Conservation (phyloP, 2,329 filamentous ascomycete genomes). For the Pleurostoma richardsiae region DNA sequence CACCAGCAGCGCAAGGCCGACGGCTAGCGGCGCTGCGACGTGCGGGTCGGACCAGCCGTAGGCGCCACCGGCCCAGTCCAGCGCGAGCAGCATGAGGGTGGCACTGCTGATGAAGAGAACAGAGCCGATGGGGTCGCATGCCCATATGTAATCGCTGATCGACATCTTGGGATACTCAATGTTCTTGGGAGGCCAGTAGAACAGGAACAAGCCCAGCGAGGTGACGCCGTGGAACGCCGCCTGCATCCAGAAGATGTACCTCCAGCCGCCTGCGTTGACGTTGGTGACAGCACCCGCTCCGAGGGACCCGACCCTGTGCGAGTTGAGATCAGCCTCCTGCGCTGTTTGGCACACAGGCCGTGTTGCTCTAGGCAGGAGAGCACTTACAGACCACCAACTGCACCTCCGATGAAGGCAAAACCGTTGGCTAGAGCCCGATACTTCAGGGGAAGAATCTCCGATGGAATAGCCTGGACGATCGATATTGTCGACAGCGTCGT, state of each 20-base stretch:
- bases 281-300: constrained; percentile 49
- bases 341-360: constrained; percentile 7
- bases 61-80: constrained; percentile 39
- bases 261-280: constrained; percentile 39
- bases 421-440: constrained; percentile 52
- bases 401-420: constrained; percentile 43
- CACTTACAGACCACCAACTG: constrained; percentile 44
- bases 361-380: too few species aligned
- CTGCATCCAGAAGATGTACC: constrained; percentile 56
- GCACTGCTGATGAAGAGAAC: constrained; percentile 34
- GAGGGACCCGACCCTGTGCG: constrained; percentile 37
- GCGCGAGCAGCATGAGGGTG: constrained; percentile 35
- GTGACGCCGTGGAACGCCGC: constrained; percentile 46
- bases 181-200: constrained; percentile 39
- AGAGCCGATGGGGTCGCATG: constrained; percentile 42
- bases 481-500: constrained; percentile 47
- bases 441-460: constrained; percentile 51
- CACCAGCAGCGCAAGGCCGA: constrained; percentile 33
- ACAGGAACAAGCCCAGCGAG: constrained; percentile 37
- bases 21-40: constrained; percentile 31
- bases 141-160: constrained; percentile 35
- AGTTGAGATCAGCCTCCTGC: not conserved
- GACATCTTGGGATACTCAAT: constrained; percentile 30
- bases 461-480: constrained; percentile 50
- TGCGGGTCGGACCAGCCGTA: constrained; percentile 33